Evolutionary conservation across 768 basidiomycete genomes (phyloP), one percentile per base, ranked within the genome.

Genomic region (Russula compacta): DNA sequence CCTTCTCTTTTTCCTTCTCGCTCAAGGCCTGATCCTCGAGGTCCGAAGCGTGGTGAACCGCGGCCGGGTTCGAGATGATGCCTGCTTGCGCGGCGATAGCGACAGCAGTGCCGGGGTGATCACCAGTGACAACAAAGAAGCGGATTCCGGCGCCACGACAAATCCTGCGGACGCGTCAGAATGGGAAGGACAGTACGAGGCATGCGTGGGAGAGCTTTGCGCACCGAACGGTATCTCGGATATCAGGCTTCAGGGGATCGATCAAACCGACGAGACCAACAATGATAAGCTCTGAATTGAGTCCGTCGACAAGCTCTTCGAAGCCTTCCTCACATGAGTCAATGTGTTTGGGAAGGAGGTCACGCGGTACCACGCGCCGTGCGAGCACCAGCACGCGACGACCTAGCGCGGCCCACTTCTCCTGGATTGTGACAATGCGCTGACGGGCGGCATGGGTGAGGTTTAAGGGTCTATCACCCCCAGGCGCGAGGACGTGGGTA

Each of bases 71-170:
- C 4, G 79, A 76, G 48, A 83, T 74, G 61, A 83, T 82, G 29
- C 83, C 79, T n/a, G 81, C 82, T 64, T 84, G 81, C 11, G 76
- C 73, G 11, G 84, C 84, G 61, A 87, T 86, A 0, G 86, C 83
- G 4, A 79, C 74, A 0, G 83, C 84, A 0, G 85, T 87, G 14
- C 79, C 73, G 33, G 81, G 77, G 69, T 85, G 73, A 74, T 88
- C 80, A 54, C 79, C 79, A 10, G 81, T 81, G 58, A 86, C 82
- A 75, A 87, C 82, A 66, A 80, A 79, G 67, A 85, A 81, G 11
- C 84, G 76, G 50, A 85, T 81, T 5, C 83, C 83, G 8, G 84
- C 85, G 14, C 77, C 67, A 29, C 82, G 77, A 63, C 79, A 79
- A n/a, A 74, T 67, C 7, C 74, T 74, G 33, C 24, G 15, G 19